Evolutionary conservation across 2,329 filamentous ascomycete genomes (phyloP), one percentile per base, ranked within the genome.

Genomic region (Fusarium papillatum): DNA sequence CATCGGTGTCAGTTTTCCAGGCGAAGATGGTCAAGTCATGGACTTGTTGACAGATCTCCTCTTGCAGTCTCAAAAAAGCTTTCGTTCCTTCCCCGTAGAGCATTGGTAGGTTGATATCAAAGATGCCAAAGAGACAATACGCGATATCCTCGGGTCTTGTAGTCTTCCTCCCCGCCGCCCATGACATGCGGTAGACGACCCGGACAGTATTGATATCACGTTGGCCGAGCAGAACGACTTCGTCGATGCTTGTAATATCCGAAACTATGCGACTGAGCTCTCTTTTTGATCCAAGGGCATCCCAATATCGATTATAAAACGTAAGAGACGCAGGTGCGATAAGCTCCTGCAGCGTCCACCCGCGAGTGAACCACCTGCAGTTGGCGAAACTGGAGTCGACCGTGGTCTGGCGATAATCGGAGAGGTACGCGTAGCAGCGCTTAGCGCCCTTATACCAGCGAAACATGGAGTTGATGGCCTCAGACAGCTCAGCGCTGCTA

Each of bases 381-480:
- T 24, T 34, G 19, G n/a, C 24, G 4, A 70, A 22, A 17, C 7
- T 6, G 7, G 4, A 10, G 36, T 63, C 60, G 11, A 50, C 7
- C 2, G 22, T 11, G 29, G n/a, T 17, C 11, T 13, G 29, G 31
- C 6, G 7, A n/a, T 62, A 38, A 19, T 63, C 69, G 24, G 66
- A 64, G n/a, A 74, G 66, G 11, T 69, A 69, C 5, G 64, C 63
- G 31, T 74, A 72, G 59, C 69, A 74, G 16, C 16, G 6, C 3
- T 38, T 17, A 3, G 72, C 39, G 7, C 39, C 53, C 43, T 61
- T 53, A n/a, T 74, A 74, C 72, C 69, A 74, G 10, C 62, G 61
- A 14, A 69, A 72, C 72, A 74, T 74, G 43, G 71, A 73, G 48
- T 73, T 73, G 69, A 73, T 73, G 29, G 65, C 69, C 59, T 73